phyloP scores from a whole-genome alignment of 2,329 filamentous ascomycete species.

The Sclerotinia subarctica region DNA sequence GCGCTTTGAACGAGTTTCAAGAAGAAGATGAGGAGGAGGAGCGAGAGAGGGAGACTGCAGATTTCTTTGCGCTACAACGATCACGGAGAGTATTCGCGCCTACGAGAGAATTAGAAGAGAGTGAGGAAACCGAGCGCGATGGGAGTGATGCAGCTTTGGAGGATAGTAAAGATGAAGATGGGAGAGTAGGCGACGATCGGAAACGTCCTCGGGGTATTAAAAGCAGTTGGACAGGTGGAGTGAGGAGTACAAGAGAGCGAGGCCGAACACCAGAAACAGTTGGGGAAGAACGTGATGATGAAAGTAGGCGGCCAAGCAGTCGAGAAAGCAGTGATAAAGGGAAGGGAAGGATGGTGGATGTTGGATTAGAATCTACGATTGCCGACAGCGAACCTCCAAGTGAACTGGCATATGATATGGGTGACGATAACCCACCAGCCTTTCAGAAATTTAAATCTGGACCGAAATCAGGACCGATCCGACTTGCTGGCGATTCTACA shows the following conservation, averaged over 20 bases:
- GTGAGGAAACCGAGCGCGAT: constrained; percentile 75
- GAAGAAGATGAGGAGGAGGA: constrained; percentile 94
- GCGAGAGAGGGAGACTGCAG: constrained; percentile 85
- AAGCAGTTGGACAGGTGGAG: constrained; percentile 60
- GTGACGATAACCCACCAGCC: constrained; percentile 55
- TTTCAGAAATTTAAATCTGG: constrained; percentile 55
- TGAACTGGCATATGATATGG: constrained; percentile 55
- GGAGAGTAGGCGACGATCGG: constrained; percentile 45
- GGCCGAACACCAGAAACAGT: constrained; percentile 33
- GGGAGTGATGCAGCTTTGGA: constrained; percentile 55
- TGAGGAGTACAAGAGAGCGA: constrained; percentile 34
- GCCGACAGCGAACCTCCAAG: constrained; percentile 58
- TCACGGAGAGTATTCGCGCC: constrained; percentile 86
- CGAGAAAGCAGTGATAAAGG: constrained; percentile 47
- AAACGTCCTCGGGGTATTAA: constrained; percentile 50
- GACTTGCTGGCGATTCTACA: constrained; percentile 34
- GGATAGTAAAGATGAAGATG: constrained; percentile 50
- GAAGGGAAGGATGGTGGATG: constrained; percentile 73
- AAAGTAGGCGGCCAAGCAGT: constrained; percentile 31
- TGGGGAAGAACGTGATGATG: constrained; percentile 41
- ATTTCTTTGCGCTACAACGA: constrained; percentile 85
- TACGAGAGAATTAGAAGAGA: constrained; percentile 73
- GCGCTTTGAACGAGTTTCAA: constrained; percentile 81
- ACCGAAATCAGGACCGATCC: constrained; percentile 35
- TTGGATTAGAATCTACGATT: constrained; percentile 71